Base-by-base conservation (phyloP, 805 yeast species). In the Saturnispora hagleri region DNA sequence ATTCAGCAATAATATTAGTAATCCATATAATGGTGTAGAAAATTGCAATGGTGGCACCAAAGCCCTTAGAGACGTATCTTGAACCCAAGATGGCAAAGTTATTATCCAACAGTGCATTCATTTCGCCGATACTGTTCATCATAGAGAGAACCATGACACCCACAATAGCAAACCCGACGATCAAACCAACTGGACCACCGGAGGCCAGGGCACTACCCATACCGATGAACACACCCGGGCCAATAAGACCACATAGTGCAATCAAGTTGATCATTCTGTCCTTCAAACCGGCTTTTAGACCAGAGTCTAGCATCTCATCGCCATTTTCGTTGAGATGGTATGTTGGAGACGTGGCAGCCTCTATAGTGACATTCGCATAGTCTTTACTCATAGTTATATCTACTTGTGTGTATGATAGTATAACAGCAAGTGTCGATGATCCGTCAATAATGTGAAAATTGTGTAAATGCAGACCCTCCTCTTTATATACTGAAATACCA, bases 121-220 rank as follows among this genome's bases (percentile, higher is more conserved):
- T 58, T 56, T 80, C 84, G 38, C 84, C 84, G 56, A 80, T 68
- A 33, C 74, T 69, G 53, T 72, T 74, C 76, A 80, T 75, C 77
- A 79, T 76, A 7, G 76, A 64, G 18, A 79, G 67, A 0, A 81
- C 82, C 34, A 78, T 61, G 20, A 79, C 52, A 22, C 82, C 82
- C 45, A 78, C 76, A 41, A 79, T 62, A 2, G 74, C 73, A 60
- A 77, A 79, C 1, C 82, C 80, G 20, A 57, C 62, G n/a, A 65
- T 27, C 46, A 79, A 63, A 55, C 80, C 77, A 34, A 74, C 81
- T 0, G 84, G 83, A 4, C 81, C 80, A 44, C 78, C 77, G 36
- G 71, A 62, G 7, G 66, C 59, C 15, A 79, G 64, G 34, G 81
- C 79, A n/a, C 68, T 60, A 5, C 81, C 80, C 50, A 81, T 64